Evolutionary conservation across 495 filamentous ascomycete species (phyloP).

Genomic region (Xylaria venustula): DNA sequence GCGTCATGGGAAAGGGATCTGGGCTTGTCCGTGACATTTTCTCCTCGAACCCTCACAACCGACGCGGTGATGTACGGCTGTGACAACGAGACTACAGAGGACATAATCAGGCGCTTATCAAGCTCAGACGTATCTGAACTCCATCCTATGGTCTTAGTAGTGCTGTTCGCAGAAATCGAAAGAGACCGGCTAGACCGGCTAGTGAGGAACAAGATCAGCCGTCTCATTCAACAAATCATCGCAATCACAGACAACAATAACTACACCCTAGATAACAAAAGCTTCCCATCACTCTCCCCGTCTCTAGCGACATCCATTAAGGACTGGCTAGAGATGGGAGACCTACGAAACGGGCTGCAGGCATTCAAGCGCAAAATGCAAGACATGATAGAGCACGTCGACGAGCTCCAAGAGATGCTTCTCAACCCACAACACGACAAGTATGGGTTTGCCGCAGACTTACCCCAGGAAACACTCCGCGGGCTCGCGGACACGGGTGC

Average conservation of each 20-base stretch:
- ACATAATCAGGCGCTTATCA: neutral
- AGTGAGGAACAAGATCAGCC: neutral
- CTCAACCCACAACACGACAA: neutral
- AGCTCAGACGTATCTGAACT: neutral
- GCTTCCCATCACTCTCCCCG: neutral
- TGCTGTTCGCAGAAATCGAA: neutral
- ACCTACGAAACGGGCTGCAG: neutral
- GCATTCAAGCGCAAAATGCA: conserved; percentile 3
- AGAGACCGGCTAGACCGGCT: neutral
- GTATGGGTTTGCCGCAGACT: neutral
- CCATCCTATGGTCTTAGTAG: neutral
- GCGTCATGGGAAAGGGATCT: conserved; percentile 1
- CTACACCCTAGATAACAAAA: neutral
- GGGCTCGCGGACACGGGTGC: neutral
- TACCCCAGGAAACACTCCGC: neutral
- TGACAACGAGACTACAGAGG: neutral
- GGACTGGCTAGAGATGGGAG: neutral
- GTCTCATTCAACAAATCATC: neutral
- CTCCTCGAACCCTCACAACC: neutral
- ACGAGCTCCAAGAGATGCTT: neutral
- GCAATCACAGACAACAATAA: neutral
- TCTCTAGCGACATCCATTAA: neutral
- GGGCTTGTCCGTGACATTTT: conserved; percentile 1
- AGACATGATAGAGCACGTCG: neutral
- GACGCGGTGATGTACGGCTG: conserved; percentile 5